Conservation (phyloP, 805 yeast species). For the Grigorovia transvaalensis region DNA sequence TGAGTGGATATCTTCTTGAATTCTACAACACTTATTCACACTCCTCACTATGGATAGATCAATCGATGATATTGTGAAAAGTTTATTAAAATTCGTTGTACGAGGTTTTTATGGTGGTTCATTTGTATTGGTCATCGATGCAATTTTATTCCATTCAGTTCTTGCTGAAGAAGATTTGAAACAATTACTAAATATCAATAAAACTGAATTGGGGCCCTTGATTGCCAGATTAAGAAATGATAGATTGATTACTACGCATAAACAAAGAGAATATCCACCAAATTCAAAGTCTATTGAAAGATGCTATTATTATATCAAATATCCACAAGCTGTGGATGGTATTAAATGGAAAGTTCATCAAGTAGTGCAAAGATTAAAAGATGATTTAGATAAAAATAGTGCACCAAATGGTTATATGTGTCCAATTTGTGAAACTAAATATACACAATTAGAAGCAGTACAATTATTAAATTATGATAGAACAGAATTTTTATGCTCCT, state of each 20-base stretch:
- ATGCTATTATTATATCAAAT: conserved; percentile 78
- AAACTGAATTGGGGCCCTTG: conserved; percentile 75
- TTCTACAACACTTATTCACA: no score
- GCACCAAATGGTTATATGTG: conserved; percentile 94
- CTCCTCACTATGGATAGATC: conserved; percentile 23
- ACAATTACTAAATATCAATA: conserved; percentile 67
- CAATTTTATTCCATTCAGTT: conserved; percentile 77
- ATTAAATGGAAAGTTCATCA: conserved; percentile 94
- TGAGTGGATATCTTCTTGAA: no score
- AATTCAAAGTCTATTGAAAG: conserved; percentile 59
- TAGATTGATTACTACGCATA: conserved; percentile 58
- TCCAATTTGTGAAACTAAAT: conserved; percentile 72
- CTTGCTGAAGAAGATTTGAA: conserved; percentile 86
- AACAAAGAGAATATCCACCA: conserved; percentile 58
- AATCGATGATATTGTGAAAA: conserved; percentile 34
- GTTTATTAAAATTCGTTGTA: conserved; percentile 61
- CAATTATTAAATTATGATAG: conserved; percentile 70
- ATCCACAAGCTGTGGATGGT: conserved; percentile 89
- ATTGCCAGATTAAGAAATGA: conserved; percentile 80
- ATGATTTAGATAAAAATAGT: conserved; percentile 72
- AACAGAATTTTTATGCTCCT: conserved; percentile 72
- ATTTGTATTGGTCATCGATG: conserved; percentile 79
- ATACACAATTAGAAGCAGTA: conserved; percentile 79
- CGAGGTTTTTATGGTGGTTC: conserved; percentile 81
- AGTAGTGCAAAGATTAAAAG: conserved; percentile 66